A percentile compares a stretch with the other conserved stretches of the same genome.
phyloP scores from a whole-genome alignment of 345 rosid genomes.

The Eucalyptus cloeziana region DNA sequence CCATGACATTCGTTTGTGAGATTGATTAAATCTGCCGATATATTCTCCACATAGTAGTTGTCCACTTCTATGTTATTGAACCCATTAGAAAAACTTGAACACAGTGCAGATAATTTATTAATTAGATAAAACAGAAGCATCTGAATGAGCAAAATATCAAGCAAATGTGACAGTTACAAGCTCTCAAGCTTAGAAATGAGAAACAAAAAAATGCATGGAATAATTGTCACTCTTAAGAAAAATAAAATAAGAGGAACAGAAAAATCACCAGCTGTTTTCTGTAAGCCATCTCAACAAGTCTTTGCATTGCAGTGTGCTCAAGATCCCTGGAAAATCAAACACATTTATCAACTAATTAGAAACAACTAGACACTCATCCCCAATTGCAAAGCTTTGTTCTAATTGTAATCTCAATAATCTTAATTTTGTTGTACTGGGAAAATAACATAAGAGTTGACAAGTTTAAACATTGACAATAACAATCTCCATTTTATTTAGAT shows the following conservation, averaged over 20 bases:
- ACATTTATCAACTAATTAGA: background rate
- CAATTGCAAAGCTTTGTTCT: background rate
- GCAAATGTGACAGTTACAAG: background rate
- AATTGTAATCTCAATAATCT: background rate
- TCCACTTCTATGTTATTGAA: background rate
- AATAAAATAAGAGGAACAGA: background rate
- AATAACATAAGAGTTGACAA: background rate
- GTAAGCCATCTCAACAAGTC: constrained; percentile 45
- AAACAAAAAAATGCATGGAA: background rate
- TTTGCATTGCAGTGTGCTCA: constrained; percentile 45
- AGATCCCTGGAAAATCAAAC: constrained; percentile 14
- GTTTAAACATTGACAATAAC: background rate
- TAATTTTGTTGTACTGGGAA: background rate
- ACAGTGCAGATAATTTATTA: background rate
- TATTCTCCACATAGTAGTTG: background rate
- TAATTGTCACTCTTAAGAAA: background rate
- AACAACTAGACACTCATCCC: background rate
- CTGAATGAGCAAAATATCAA: background rate
- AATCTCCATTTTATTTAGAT: background rate
- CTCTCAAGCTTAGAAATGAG: background rate
- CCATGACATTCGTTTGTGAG: background rate
- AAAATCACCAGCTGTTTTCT: constrained; percentile 30
- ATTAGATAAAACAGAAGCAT: background rate
- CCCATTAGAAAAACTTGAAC: background rate
- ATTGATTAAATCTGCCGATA: background rate